phyloP scores from a whole-genome alignment of 495 filamentous ascomycete species.

The Neurospora terricola region DNA sequence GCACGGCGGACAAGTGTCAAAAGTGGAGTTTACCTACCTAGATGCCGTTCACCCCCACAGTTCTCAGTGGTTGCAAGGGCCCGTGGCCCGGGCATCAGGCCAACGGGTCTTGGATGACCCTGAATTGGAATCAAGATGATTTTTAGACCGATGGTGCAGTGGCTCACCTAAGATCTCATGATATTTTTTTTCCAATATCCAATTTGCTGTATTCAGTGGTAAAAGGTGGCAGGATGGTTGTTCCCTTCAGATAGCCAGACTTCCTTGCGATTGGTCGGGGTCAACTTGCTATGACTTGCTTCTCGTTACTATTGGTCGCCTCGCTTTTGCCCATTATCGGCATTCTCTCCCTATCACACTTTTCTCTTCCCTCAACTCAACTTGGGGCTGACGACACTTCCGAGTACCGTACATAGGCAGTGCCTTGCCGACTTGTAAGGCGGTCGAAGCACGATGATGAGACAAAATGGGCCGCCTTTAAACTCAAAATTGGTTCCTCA shows the following conservation, averaged over 20 bases:
- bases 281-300: neutral
- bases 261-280: neutral
- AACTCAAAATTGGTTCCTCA: neutral
- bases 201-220: neutral
- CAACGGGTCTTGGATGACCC: neutral
- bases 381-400: neutral
- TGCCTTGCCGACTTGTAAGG: neutral
- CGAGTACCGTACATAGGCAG: neutral
- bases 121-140: neutral
- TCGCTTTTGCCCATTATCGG: slow-evolving; percentile 4
- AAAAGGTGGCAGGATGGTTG: neutral
- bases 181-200: neutral
- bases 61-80: neutral
- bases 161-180: neutral
- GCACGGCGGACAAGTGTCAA: neutral
- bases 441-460: neutral
- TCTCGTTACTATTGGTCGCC: slow-evolving; percentile 9
- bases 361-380: neutral
- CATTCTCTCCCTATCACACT: neutral
- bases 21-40: neutral
- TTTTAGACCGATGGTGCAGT: neutral
- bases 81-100: neutral
- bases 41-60: neutral
- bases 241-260: neutral
- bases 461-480: neutral